Conservation (phyloP, 768 basidiomycete species). For the Symmetrospora coprosmae region DNA sequence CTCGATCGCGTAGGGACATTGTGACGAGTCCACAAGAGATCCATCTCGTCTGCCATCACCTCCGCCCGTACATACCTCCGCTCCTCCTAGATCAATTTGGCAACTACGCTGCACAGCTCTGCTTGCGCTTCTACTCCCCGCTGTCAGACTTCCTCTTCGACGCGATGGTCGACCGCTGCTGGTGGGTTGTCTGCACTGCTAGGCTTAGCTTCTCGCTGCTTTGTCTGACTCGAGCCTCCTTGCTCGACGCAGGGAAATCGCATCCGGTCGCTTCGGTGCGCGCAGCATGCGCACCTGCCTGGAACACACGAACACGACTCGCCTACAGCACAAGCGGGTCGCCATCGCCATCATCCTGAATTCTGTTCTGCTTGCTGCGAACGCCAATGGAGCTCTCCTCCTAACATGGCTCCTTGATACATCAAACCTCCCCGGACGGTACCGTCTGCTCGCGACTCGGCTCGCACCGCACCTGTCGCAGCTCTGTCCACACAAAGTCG, state of each 20-base stretch:
- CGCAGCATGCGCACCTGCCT: constrained; percentile 94
- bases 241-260: constrained; percentile 52
- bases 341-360: constrained; percentile 89
- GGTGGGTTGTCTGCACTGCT: too few species aligned
- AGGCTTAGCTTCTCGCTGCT: too few species aligned
- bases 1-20: constrained; percentile 66
- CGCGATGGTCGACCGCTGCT: constrained; percentile 91
- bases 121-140: constrained; percentile 81
- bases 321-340: constrained; percentile 52
- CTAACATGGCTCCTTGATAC: constrained; percentile 94
- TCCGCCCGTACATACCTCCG: constrained; percentile 82
- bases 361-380: constrained; percentile 91
- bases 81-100: constrained; percentile 61
- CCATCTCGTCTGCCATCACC: constrained; percentile 63
- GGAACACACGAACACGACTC: constrained; percentile 67
- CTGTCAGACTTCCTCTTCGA: constrained; percentile 93
- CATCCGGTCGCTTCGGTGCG: constrained; percentile 93
- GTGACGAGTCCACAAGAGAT: constrained; percentile 77
- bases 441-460: constrained; percentile 80
- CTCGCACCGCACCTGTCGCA: constrained; percentile 94
- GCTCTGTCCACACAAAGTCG: constrained; percentile 92
- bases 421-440: constrained; percentile 87
- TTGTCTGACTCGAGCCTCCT: neutral
- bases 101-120: constrained; percentile 38
- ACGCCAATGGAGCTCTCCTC: constrained; percentile 88